phyloP scores from a whole-genome alignment of 805 yeast genomes.

The Pichia membranifaciens region DNA sequence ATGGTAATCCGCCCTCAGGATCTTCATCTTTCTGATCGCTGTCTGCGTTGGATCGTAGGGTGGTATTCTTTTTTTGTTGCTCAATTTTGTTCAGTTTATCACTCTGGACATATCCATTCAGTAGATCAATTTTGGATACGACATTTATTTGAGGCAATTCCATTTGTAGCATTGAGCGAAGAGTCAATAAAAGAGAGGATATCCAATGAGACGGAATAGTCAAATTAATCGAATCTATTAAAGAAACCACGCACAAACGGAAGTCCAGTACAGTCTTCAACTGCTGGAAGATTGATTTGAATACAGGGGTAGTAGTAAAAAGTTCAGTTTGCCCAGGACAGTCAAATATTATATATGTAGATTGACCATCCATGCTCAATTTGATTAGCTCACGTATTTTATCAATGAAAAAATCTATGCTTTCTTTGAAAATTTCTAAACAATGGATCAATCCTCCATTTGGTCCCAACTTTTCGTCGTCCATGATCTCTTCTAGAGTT shows the following conservation, averaged over 20 bases:
- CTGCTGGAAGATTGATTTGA: constrained; percentile 58
- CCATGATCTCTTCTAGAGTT: constrained; percentile 56
- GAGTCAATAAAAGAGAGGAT: constrained; percentile 69
- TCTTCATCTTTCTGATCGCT: constrained; percentile 10
- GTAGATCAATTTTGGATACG: constrained; percentile 80
- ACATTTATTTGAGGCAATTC: constrained; percentile 93
- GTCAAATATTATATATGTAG: constrained; percentile 70
- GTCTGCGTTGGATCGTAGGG: constrained; percentile 11
- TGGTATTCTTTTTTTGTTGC: constrained; percentile 12
- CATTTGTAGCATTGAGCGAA: constrained; percentile 88
- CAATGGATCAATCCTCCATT: constrained; percentile 91
- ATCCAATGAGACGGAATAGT: constrained; percentile 87
- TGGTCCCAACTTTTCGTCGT: constrained; percentile 49
- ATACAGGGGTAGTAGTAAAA: constrained; percentile 81
- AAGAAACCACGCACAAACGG: constrained; percentile 76
- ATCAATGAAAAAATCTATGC: constrained; percentile 52
- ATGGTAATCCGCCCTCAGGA: constrained; percentile 67
- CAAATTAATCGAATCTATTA: constrained; percentile 76
- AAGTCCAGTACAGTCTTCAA: constrained; percentile 61
- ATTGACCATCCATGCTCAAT: constrained; percentile 34
- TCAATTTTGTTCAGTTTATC: constrained; percentile 22
- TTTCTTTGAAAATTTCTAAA: constrained; percentile 56
- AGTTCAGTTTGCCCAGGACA: constrained; percentile 97
- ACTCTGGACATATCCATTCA: constrained; percentile 44
- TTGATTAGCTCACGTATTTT: constrained; percentile 52